These are phyloP conservation scores for Raddia guianensis DNA, from an alignment of 176 grass and related monocot genomes.

Conservation along the genomic window DNA sequence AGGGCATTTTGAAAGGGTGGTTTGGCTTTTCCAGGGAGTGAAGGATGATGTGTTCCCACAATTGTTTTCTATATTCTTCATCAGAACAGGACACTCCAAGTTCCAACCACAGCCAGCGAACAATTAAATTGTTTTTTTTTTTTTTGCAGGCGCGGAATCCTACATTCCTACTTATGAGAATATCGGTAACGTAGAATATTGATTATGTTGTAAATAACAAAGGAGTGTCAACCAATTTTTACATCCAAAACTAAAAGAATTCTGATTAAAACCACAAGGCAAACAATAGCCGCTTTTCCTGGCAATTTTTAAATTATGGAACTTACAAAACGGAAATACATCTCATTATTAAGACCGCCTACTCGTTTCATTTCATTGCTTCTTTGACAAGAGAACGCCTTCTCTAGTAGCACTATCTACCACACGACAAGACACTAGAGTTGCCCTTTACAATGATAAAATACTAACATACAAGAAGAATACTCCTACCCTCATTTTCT, in stretches of 20 bases:
- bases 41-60: background rate
- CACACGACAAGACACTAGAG: slow-evolving; percentile 14
- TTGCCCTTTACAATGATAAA: slow-evolving; percentile 44
- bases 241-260: too few relatives aligned
- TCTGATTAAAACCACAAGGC: background rate
- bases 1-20: slow-evolving; percentile 14
- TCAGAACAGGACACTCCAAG: too few relatives aligned
- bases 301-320: background rate
- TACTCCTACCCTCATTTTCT: background rate
- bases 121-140: too few relatives aligned
- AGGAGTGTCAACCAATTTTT: too few relatives aligned
- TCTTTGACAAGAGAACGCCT: slow-evolving; percentile 12
- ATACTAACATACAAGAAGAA: slow-evolving; percentile 36
- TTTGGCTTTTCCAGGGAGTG: background rate
- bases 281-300: background rate
- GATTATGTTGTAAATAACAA: too few relatives aligned
- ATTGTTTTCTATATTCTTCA: too few relatives aligned
- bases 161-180: too few relatives aligned
- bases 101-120: too few relatives aligned
- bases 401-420: slow-evolving; percentile 12
- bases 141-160: too few relatives aligned
- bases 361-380: slow-evolving; percentile 9
- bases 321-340: background rate
- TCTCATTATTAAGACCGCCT: slow-evolving; percentile 27
- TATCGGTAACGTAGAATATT: too few relatives aligned